phyloP scores from a whole-genome alignment of 345 rosid species.

The Hibiscus trionum region DNA sequence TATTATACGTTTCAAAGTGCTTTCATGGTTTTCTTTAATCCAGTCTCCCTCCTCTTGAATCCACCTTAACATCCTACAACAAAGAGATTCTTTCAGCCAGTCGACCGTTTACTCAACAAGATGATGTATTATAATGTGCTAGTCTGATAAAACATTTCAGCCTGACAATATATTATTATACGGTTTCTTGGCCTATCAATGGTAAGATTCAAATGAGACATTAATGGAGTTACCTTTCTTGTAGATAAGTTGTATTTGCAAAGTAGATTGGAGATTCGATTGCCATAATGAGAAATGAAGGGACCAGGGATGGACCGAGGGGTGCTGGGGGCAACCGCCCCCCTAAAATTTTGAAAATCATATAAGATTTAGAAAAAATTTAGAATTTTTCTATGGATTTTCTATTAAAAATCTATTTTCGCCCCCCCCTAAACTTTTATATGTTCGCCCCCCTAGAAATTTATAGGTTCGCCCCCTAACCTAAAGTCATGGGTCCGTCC shows the following conservation, averaged over 20 bases:
- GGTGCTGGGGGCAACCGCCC: too few relatives aligned
- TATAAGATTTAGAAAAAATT: too few relatives aligned
- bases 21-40: slow-evolving; percentile 39
- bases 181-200: neutral
- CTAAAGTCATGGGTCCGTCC: too few relatives aligned
- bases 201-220: slow-evolving; percentile 1
- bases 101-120: neutral
- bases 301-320: too few relatives aligned
- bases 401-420: too few relatives aligned
- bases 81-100: neutral
- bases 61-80: slow-evolving; percentile 69
- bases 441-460: too few relatives aligned
- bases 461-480: too few relatives aligned
- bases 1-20: slow-evolving; percentile 55
- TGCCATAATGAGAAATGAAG: slow-evolving; percentile 67
- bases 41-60: slow-evolving; percentile 76
- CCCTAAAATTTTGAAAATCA: too few relatives aligned
- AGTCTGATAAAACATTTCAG: neutral
- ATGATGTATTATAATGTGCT: neutral
- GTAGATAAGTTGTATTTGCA: slow-evolving; percentile 79
- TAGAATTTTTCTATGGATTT: too few relatives aligned
- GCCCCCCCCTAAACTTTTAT: too few relatives aligned
- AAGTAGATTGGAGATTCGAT: slow-evolving; percentile 87
- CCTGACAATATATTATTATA: neutral
- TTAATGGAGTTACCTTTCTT: slow-evolving; percentile 53